Evolutionary conservation across 164 flowering plant species (phyloP), one percentile per base, ranked within the genome.

Genomic region (Vitis labrusca): DNA sequence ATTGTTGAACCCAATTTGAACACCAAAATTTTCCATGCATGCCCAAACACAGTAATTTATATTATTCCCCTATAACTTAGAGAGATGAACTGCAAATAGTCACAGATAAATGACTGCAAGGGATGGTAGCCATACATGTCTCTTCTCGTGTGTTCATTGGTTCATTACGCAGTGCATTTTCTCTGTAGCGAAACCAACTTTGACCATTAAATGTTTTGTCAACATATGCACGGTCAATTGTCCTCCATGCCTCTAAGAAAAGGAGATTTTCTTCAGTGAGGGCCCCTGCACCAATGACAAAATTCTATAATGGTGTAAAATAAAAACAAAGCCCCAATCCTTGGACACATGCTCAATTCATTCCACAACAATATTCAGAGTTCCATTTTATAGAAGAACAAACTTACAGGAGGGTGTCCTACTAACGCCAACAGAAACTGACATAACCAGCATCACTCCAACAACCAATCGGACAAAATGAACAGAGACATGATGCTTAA

Each of bases 171-270:
- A 95, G 78, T 23, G 97, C 99, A 79, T 82, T 81, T 73, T 95
- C 99, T 81, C 98, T 83, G 74, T 95, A 95, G 49, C 98, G 85
- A 75, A 95, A 93, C 99, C 98, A 95, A 75, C 98, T 91, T 81
- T 93, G 96, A 47, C 98, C 98, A 79, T 95, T 95, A 74, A 95
- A 95, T 23, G 66, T 85, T 78, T 95, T 95, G 80, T 95, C 99
- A 72, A 88, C 80, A 82, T 91, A 95, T 16, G 99, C 99, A 63
- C 97, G 92, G 72, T 95, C 98, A 69, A 95, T 84, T 9, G 92
- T 90, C 69, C 97, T 89, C 99, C 99, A 95, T 9, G 98, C 99
- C 82, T 95, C 99, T 74, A 95, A 70, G 80, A 95, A 95, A 63
- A 95, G 88, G 66, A 90, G 93, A 82, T 95, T 92, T 79, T 91